phyloP scores from a whole-genome alignment of 1,284 basidiomycete genomes.

The Pyrrhoderma noxium region DNA sequence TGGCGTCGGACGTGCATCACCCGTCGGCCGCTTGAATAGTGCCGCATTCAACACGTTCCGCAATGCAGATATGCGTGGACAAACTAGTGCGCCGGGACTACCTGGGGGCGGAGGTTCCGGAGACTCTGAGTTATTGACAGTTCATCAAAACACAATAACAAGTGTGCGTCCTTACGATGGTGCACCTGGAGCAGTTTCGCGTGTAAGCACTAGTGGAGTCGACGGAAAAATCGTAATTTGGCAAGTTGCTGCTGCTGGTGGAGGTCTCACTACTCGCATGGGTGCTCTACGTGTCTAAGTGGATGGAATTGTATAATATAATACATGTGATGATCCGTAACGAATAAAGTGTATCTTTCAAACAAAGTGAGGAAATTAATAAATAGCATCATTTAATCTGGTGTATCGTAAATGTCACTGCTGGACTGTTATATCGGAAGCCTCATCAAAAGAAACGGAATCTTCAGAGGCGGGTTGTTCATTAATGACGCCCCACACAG shows the following conservation, averaged over 20 bases:
- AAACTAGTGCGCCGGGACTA: slow-evolving; percentile 38
- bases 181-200: slow-evolving; percentile 51
- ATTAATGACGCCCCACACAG: slow-evolving; percentile 91
- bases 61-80: slow-evolving; percentile 86
- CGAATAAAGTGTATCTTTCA: slow-evolving; percentile 5
- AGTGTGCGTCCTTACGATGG: slow-evolving; percentile 73
- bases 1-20: slow-evolving; percentile 34
- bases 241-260: slow-evolving; percentile 54
- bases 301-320: slow-evolving; percentile 7
- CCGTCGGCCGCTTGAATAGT: slow-evolving; percentile 82
- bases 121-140: slow-evolving; percentile 76
- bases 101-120: slow-evolving; percentile 32
- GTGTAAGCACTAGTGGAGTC: slow-evolving; percentile 89
- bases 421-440: slow-evolving; percentile 30
- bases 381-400: no score
- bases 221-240: slow-evolving; percentile 94
- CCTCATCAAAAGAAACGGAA: slow-evolving; percentile 22
- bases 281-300: slow-evolving; percentile 44
- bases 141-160: slow-evolving; percentile 99
- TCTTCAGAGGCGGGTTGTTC: slow-evolving; percentile 60
- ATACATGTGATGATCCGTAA: slow-evolving; percentile 9
- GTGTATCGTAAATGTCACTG: no score
- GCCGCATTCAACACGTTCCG: slow-evolving; percentile 96
- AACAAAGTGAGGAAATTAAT: no score
- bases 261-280: slow-evolving; percentile 29